Percentiles rank a stretch among this genome's conserved stretches.
Conservation (phyloP, 179 eudicot genomes). For the Beta macrorhiza region DNA sequence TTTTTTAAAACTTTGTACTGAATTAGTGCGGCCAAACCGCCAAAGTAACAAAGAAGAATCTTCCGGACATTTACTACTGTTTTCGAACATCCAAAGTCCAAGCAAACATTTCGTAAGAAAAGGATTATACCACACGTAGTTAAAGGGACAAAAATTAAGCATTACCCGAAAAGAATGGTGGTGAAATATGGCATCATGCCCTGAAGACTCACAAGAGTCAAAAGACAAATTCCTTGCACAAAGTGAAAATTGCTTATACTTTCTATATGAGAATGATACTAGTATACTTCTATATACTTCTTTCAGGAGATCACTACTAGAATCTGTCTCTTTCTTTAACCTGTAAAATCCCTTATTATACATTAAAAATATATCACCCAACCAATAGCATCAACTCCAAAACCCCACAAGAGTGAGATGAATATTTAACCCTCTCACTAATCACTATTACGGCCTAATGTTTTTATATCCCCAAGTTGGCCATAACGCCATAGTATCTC, state of each 20-base stretch:
- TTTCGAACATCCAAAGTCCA: background rate
- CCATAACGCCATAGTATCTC: conserved; percentile 25
- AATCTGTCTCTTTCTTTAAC: conserved; percentile 35
- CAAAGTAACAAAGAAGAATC: background rate
- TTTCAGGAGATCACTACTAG: conserved; percentile 14
- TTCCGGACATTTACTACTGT: background rate
- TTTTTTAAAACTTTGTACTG: background rate
- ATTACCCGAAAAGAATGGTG: background rate
- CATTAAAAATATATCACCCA: background rate
- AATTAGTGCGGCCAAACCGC: background rate
- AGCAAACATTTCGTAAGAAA: background rate
- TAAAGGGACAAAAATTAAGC: background rate
- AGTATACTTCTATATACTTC: conserved; percentile 5
- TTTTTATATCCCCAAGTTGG: conserved; percentile 21
- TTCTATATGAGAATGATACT: conserved; percentile 26
- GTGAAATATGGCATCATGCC: background rate
- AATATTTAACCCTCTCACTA: conserved; percentile 29
- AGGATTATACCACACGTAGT: background rate
- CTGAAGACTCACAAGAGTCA: conserved; percentile 13
- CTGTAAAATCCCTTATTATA: background rate
- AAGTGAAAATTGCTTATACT: conserved; percentile 7
- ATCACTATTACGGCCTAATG: conserved; percentile 15
- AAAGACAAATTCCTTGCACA: conserved; percentile 27
- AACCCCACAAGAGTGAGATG: conserved; percentile 21
- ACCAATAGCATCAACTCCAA: conserved; percentile 30